phyloP scores from a whole-genome alignment of 108 stramenopile species.

The Asterionellopsis glacialis region DNA sequence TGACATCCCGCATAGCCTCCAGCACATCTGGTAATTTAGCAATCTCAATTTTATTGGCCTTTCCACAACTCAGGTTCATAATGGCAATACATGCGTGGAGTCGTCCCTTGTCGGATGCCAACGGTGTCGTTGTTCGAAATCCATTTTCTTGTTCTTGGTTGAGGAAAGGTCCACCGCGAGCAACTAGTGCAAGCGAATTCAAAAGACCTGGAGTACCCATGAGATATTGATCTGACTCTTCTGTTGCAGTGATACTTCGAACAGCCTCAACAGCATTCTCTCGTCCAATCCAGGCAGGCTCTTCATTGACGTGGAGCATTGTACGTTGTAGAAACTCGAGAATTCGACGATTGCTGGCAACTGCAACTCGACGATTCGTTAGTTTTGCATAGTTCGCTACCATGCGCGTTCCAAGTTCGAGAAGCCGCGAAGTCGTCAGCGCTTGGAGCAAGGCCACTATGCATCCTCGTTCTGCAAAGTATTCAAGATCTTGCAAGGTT shows the following conservation, averaged over 20 bases:
- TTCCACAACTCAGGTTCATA: conserved; percentile 89
- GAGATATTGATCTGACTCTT: conserved; percentile 78
- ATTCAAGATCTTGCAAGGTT: conserved; percentile 74
- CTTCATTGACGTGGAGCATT: conserved; percentile 53
- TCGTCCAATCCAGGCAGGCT: conserved; percentile 66
- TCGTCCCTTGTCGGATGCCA: conserved; percentile 75
- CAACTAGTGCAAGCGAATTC: conserved; percentile 71
- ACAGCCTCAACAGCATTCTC: conserved; percentile 89
- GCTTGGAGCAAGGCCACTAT: conserved; percentile 76
- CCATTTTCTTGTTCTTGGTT: conserved; percentile 30
- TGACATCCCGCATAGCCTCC: conserved; percentile 85
- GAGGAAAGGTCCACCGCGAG: conserved; percentile 80
- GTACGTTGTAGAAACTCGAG: conserved; percentile 75
- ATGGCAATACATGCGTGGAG: conserved; percentile 90
- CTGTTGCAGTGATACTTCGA: conserved; percentile 82
- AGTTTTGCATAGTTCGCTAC: conserved; percentile 89
- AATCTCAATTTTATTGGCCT: conserved; percentile 88
- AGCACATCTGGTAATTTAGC: conserved; percentile 66
- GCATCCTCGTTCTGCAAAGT: conserved; percentile 82
- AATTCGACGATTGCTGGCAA: conserved; percentile 72
- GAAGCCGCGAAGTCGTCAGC: conserved; percentile 67
- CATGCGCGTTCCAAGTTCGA: conserved; percentile 78
- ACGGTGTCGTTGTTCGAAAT: conserved; percentile 26
- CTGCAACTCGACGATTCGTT: conserved; percentile 78
- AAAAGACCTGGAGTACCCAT: conserved; percentile 73